Conservation (phyloP, 176 grass and related monocot genomes). For the Neostapfia colusana region DNA sequence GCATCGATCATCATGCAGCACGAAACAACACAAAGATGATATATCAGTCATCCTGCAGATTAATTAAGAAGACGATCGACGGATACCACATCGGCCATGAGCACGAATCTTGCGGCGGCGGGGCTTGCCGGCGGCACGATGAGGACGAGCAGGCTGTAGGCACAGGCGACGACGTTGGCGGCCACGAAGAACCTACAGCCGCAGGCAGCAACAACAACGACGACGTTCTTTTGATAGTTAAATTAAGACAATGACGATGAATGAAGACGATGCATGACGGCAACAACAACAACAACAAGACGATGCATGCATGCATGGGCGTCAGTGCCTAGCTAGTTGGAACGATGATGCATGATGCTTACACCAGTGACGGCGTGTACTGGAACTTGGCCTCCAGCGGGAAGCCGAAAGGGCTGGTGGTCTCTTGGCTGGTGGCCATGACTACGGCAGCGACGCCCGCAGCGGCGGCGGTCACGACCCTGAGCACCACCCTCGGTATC, state of each 20-base stretch:
- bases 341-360: not conserved
- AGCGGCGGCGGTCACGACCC: constrained; percentile 41
- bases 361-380: constrained; percentile 49
- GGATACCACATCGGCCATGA: constrained; percentile 54
- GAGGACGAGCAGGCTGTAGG: constrained; percentile 50
- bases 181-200: constrained; percentile 55
- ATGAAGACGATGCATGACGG: too few relatives aligned
- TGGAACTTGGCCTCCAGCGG: constrained; percentile 68
- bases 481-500: constrained; percentile 42
- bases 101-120: constrained; percentile 35
- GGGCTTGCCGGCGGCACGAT: constrained; percentile 32
- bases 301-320: too few relatives aligned
- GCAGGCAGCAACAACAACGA: not conserved
- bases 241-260: too few relatives aligned
- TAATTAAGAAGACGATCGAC: too few relatives aligned
- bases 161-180: constrained; percentile 52
- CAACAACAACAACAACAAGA: too few relatives aligned
- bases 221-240: too few relatives aligned
- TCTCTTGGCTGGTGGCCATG: constrained; percentile 71
- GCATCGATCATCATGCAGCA: not conserved
- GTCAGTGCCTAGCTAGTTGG: too few relatives aligned
- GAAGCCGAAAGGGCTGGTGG: constrained; percentile 38
- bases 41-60: too few relatives aligned
- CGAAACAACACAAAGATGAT: too few relatives aligned
- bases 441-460: constrained; percentile 49